A percentile compares a stretch with the other conserved stretches of the same genome.
Conservation (phyloP, 179 eudicot species). For the Beta corolliflora region DNA sequence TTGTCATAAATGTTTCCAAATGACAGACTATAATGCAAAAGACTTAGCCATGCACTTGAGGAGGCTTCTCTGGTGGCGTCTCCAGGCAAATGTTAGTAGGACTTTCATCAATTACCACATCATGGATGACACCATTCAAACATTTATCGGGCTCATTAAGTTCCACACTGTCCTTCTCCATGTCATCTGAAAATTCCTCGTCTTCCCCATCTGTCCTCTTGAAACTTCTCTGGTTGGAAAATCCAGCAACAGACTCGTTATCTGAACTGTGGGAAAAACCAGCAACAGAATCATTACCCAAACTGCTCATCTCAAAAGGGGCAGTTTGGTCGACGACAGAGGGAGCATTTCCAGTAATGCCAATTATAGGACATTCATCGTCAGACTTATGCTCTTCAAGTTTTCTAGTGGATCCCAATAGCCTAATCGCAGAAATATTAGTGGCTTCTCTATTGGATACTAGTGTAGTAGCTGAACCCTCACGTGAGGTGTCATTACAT, state of each 20-base stretch:
- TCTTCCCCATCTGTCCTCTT: conserved; percentile 8
- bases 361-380: conserved; percentile 11
- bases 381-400: conserved; percentile 16
- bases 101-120: background rate
- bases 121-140: background rate
- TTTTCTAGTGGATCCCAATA: conserved; percentile 11
- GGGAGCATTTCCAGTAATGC: conserved; percentile 6
- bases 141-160: background rate
- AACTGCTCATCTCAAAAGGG: conserved; percentile 3
- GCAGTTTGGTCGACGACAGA: background rate
- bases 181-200: conserved; percentile 19
- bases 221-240: background rate
- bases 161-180: conserved; percentile 19
- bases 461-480: conserved; percentile 20
- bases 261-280: no score
- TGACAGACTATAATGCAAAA: background rate
- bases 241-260: background rate
- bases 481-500: conserved; percentile 8
- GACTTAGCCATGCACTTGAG: background rate
- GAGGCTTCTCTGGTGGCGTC: background rate
- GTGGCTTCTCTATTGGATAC: conserved; percentile 8
- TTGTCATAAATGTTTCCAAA: background rate
- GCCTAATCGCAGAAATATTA: conserved; percentile 5
- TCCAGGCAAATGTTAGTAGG: background rate
- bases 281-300: background rate